Conservation (phyloP, 768 basidiomycete genomes). For the Pisolithus sp. region DNA sequence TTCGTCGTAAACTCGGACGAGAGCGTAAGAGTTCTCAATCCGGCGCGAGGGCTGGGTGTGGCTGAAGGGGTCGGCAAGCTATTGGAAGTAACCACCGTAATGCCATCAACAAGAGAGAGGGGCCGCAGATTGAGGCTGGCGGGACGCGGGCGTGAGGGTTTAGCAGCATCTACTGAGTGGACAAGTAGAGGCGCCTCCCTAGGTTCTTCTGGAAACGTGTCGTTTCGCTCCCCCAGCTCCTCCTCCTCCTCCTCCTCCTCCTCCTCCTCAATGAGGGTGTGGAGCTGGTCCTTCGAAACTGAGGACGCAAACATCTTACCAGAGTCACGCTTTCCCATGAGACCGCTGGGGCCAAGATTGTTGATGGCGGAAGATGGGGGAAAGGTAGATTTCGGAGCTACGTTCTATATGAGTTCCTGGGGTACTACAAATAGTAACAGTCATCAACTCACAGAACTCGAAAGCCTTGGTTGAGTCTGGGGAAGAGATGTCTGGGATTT, state of each 20-base stretch:
- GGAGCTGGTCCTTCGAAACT: slow-evolving; percentile 68
- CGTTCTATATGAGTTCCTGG: neutral
- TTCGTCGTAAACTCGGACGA: slow-evolving; percentile 13
- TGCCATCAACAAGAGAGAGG: slow-evolving; percentile 59
- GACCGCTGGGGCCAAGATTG: slow-evolving; percentile 35
- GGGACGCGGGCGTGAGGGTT: slow-evolving; percentile 54
- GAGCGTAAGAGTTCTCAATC: slow-evolving; percentile 51
- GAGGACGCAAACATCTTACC: slow-evolving; percentile 58
- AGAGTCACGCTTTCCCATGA: slow-evolving; percentile 71
- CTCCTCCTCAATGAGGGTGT: slow-evolving; percentile 78
- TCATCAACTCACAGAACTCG: slow-evolving; percentile 55
- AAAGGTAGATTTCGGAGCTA: slow-evolving; percentile 59
- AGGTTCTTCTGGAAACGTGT: slow-evolving; percentile 9
- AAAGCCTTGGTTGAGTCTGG: slow-evolving; percentile 53
- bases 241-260: slow-evolving; percentile 89
- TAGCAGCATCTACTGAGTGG: slow-evolving; percentile 27
- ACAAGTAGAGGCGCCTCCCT: slow-evolving; percentile 19
- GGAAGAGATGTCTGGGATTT: slow-evolving; percentile 72
- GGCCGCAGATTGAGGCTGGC: slow-evolving; percentile 62
- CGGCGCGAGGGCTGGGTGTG: slow-evolving; percentile 41
- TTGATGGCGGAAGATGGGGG: slow-evolving; percentile 40
- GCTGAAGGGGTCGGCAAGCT: slow-evolving; percentile 49
- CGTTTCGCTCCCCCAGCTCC: slow-evolving; percentile 25
- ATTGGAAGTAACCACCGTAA: slow-evolving; percentile 30
- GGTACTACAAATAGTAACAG: slow-evolving; percentile 4